Evolutionary conservation across 495 filamentous ascomycete species (phyloP), one percentile per base, ranked within the genome.

Genomic region (Neurospora sp.): DNA sequence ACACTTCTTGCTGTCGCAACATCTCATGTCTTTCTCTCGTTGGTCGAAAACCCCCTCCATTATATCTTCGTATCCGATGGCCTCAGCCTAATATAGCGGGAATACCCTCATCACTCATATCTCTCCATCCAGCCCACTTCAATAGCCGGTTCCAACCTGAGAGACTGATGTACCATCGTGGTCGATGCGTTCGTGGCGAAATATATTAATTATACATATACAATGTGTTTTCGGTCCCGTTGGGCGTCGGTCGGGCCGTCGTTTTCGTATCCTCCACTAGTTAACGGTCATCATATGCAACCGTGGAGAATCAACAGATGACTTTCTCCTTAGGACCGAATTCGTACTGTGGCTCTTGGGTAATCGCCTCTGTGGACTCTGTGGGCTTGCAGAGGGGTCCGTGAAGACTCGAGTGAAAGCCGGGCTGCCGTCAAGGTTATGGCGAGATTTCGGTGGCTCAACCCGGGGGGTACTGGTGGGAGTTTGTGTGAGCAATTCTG

Each of bases 221-320:
- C 74, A 77, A 65, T 70, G 16, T 16, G 41, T 53, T 59, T 20
- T 74, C 39, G 47, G 27, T 69, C 14, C 20, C 10, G 18, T 71
- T 40, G 9, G 68, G 42, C 27, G 59, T 71, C 35, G 31, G 42
- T 45, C 31, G 9, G 20, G 40, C 71, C 37, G 61, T 10, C 16
- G 37, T 45, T 69, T 39, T 69, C 14, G 35, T 27, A 5, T 45
- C 5, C 12, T 61, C 40, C 42, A 74, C 80, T 81, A 91, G 75
- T 84, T 87, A 45, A 90, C 88, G 44, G 87, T 90, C 89, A 91
- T 90, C 84, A 91, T 85, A 79, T 91, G 89, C 87, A 91, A 89
- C 74, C 88, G 84, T 70, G 83, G 87, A 74, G 82, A 77, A 41
- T 85, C 81, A 44, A 86, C 83, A 8, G 53, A 65, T 71, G 86